These are phyloP conservation scores for Cystobasidiopsis lactophilus DNA, from an alignment of 768 basidiomycete species.

Conservation along the genomic window DNA sequence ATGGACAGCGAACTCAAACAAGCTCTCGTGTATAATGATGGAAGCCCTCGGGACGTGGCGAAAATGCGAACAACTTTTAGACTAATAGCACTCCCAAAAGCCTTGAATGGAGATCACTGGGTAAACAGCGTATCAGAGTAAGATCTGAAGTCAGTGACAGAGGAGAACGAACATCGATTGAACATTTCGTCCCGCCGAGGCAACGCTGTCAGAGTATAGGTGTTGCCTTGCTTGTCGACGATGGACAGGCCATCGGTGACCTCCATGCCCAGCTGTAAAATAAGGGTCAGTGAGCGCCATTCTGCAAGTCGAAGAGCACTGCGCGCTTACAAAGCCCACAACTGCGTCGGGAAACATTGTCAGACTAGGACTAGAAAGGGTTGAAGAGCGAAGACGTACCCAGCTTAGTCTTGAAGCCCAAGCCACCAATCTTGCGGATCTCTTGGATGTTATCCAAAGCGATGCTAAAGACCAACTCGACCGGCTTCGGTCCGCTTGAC, in stretches of 20 bases:
- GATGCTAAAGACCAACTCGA: conserved; percentile 16
- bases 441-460: conserved; percentile 21
- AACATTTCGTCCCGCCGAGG: conserved; percentile 26
- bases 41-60: too few relatives aligned
- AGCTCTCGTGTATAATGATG: too few relatives aligned
- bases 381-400: neutral
- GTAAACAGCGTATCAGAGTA: too few relatives aligned
- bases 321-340: conserved; percentile 25
- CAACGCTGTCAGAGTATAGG: conserved; percentile 21
- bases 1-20: too few relatives aligned
- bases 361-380: neutral
- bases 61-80: too few relatives aligned
- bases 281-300: too few relatives aligned
- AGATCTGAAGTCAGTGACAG: too few relatives aligned
- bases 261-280: conserved; percentile 5
- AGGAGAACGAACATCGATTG: conserved; percentile 20
- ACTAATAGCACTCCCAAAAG: too few relatives aligned
- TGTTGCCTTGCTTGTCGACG: conserved; percentile 17
- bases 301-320: too few relatives aligned
- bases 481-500: neutral
- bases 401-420: conserved; percentile 28
- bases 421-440: conserved; percentile 25
- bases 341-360: conserved; percentile 11
- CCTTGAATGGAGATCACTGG: too few relatives aligned
- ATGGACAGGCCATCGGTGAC: conserved; percentile 23